Evolutionary conservation across 1,284 basidiomycete species (phyloP).

Genomic region (Erythrobasidium hasegawianum): DNA sequence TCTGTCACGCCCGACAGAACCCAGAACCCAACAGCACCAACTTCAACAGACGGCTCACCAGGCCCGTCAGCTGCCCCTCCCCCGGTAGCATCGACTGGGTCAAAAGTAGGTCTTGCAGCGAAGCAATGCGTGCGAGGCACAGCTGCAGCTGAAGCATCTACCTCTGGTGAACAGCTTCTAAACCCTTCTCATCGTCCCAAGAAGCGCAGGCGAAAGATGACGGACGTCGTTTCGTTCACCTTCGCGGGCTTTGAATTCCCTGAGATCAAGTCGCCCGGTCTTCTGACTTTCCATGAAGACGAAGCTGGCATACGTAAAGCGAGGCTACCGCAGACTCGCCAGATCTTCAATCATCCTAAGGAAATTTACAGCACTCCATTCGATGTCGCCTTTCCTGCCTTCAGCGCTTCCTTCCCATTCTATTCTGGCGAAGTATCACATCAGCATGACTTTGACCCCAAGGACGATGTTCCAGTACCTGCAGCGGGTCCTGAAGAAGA

Average conservation of each 20-base stretch:
- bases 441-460: too few species aligned
- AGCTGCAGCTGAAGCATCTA: too few species aligned
- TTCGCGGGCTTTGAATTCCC: not conserved
- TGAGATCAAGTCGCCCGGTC: too few species aligned
- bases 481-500: slow-evolving; percentile 1
- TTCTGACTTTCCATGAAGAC: too few species aligned
- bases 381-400: not conserved
- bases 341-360: not conserved
- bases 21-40: too few species aligned
- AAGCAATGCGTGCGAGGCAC: not conserved
- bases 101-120: not conserved
- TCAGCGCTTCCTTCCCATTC: too few species aligned
- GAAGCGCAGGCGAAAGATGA: slow-evolving; percentile 5
- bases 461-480: not conserved
- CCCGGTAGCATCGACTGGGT: not conserved
- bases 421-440: too few species aligned
- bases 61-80: too few species aligned
- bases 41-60: too few species aligned
- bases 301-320: too few species aligned
- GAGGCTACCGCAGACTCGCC: not conserved
- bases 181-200: not conserved
- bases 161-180: not conserved
- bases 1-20: not conserved
- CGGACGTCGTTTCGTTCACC: not conserved
- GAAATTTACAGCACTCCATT: not conserved